phyloP scores from a whole-genome alignment of 371 early-diverging fungal genomes.

The Circinella minor region DNA sequence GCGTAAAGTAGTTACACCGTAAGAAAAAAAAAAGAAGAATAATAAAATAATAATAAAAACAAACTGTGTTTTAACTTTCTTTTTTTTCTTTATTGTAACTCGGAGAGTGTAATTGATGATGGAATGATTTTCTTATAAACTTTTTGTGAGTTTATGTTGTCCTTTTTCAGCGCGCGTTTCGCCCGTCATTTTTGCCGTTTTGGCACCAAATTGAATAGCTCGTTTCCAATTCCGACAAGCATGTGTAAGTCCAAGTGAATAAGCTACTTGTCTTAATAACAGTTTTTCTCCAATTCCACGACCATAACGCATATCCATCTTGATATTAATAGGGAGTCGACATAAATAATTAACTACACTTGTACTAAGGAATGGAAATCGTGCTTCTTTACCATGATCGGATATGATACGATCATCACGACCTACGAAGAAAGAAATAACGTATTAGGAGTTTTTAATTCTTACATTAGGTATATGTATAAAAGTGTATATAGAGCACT shows the following conservation, averaged over 20 bases:
- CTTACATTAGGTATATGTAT: background rate
- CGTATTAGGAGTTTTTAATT: background rate
- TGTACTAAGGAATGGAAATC: conserved; percentile 89
- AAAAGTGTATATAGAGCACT: too few relatives aligned
- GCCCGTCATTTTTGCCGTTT: conserved; percentile 91
- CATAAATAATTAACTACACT: conserved; percentile 73
- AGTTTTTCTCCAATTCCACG: conserved; percentile 92
- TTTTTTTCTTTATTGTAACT: background rate
- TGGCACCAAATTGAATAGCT: conserved; percentile 97
- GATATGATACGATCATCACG: conserved; percentile 94
- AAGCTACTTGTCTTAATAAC: conserved; percentile 74
- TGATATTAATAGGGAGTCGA: conserved; percentile 73
- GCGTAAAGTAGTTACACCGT: conserved; percentile 6
- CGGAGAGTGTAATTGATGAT: background rate
- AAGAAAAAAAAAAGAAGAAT: background rate
- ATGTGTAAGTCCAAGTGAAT: conserved; percentile 57
- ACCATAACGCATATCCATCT: conserved; percentile 80
- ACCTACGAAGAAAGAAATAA: conserved; percentile 43
- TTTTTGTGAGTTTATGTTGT: conserved; percentile 40
- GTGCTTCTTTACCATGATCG: conserved; percentile 86
- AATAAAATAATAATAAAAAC: background rate
- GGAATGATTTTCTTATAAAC: too few relatives aligned
- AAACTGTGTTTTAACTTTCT: background rate
- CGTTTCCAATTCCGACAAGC: conserved; percentile 77
- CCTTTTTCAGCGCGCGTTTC: conserved; percentile 67